phyloP scores from a whole-genome alignment of 139 green algal genomes.

The Coelastrella sp. region DNA sequence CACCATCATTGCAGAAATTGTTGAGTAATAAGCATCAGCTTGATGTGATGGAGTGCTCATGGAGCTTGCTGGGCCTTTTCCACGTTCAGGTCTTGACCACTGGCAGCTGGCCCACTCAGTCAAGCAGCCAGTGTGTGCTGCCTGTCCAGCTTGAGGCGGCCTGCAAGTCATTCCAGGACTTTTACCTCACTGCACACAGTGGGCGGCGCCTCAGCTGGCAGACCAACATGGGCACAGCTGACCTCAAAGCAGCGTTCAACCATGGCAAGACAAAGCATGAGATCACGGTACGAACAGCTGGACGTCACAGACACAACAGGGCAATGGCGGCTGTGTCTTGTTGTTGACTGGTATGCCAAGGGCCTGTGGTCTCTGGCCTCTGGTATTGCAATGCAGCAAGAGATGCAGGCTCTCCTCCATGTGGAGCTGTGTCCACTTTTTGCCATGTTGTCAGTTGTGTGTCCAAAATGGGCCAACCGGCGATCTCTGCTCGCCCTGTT shows the following conservation, averaged over 20 bases:
- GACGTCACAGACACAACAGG: neutral
- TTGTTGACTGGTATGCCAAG: too few species aligned
- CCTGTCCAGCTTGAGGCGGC: conserved; percentile 83
- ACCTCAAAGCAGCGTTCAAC: conserved; percentile 86
- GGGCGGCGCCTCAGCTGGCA: conserved; percentile 97
- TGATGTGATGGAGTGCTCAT: too few species aligned
- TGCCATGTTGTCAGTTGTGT: neutral
- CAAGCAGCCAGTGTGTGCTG: conserved; percentile 80
- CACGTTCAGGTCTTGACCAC: conserved; percentile 93
- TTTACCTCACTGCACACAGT: conserved; percentile 84
- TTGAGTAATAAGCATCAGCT: too few species aligned
- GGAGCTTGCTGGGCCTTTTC: neutral
- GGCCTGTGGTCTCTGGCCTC: too few species aligned
- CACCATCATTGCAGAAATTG: too few species aligned
- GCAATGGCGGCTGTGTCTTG: neutral
- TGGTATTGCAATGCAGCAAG: too few species aligned
- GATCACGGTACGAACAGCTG: conserved; percentile 62
- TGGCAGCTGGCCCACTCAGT: conserved; percentile 90
- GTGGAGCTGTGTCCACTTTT: too few species aligned
- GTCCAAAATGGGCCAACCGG: neutral
- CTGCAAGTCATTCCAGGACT: conserved; percentile 71
- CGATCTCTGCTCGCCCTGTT: neutral
- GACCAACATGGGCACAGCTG: conserved; percentile 94
- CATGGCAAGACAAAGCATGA: conserved; percentile 78
- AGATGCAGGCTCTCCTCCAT: too few species aligned